Conservation (phyloP, 2,329 filamentous ascomycete species). For the Didymella keratinophila region DNA sequence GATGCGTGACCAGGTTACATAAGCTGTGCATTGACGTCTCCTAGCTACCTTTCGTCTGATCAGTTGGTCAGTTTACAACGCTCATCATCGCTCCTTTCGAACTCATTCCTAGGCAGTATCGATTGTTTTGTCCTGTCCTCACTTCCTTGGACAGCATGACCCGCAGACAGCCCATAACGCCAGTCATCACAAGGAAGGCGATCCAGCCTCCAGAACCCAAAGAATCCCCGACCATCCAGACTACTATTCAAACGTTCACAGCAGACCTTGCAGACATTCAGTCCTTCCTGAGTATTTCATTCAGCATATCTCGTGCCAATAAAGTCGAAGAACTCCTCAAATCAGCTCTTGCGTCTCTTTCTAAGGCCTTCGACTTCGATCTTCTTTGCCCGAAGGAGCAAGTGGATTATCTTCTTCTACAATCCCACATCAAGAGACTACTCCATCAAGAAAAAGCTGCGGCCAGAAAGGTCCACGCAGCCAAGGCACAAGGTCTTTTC, state of each 20-base stretch:
- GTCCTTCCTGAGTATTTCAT: constrained; percentile 6
- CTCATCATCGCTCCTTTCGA: not conserved
- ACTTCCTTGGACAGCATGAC: not conserved
- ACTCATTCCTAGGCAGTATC: not conserved
- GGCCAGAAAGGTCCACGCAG: not conserved
- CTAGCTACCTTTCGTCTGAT: not conserved
- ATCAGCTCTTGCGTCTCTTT: constrained; percentile 8
- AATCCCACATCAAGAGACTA: constrained; percentile 8
- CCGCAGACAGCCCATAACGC: not conserved
- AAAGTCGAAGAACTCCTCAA: constrained; percentile 5
- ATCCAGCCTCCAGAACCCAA: constrained; percentile 9
- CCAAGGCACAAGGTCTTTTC: constrained; percentile 2
- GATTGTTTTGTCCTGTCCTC: not conserved
- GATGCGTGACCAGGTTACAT: not conserved
- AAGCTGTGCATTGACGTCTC: not conserved
- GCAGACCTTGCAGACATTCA: constrained; percentile 11
- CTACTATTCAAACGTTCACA: constrained; percentile 9
- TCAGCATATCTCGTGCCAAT: not conserved
- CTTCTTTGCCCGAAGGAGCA: constrained; percentile 3
- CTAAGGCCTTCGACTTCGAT: not conserved
- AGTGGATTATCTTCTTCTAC: constrained; percentile 9
- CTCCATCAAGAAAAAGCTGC: constrained; percentile 4
- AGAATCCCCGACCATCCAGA: constrained; percentile 1
- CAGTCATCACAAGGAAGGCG: not conserved
- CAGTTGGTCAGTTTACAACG: not conserved